phyloP scores from a whole-genome alignment of 2,329 filamentous ascomycete species.

The Pseudocercospora musae region DNA sequence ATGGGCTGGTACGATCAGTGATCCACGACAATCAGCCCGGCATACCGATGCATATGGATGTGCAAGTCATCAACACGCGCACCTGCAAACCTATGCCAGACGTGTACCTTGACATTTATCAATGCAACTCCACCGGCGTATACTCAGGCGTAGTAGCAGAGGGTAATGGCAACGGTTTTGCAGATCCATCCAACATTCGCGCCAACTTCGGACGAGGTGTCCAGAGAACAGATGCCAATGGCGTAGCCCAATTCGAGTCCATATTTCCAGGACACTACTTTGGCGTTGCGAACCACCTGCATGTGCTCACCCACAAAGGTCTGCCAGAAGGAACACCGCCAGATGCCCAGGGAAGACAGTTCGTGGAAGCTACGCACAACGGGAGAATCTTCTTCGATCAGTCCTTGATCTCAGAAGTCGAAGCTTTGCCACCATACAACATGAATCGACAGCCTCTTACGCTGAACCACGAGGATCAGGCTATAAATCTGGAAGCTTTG shows the following conservation, averaged over 20 bases:
- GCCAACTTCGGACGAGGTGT: slow-evolving; percentile 41
- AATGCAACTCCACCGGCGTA: slow-evolving; percentile 45
- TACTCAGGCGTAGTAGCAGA: slow-evolving; percentile 38
- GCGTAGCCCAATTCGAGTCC: slow-evolving; percentile 41
- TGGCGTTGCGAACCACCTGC: slow-evolving; percentile 41
- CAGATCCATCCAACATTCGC: slow-evolving; percentile 31
- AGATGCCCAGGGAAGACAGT: slow-evolving; percentile 2
- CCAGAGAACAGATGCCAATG: slow-evolving; percentile 37
- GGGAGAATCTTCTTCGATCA: slow-evolving; percentile 65
- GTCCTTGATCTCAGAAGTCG: slow-evolving; percentile 52
- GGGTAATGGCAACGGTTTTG: slow-evolving; percentile 36
- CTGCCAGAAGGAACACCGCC: not conserved
- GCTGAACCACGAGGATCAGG: slow-evolving; percentile 50
- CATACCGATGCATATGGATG: slow-evolving; percentile 41
- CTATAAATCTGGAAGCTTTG: slow-evolving; percentile 45
- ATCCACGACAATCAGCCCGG: slow-evolving; percentile 43
- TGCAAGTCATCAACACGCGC: slow-evolving; percentile 44
- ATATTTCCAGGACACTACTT: slow-evolving; percentile 45
- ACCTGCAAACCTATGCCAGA: slow-evolving; percentile 43
- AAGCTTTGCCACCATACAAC: slow-evolving; percentile 45
- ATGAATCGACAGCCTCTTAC: slow-evolving; percentile 44
- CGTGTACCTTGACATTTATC: slow-evolving; percentile 44
- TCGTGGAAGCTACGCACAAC: slow-evolving; percentile 52
- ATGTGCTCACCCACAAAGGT: slow-evolving; percentile 23
- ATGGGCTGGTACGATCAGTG: slow-evolving; percentile 39